A percentile compares a stretch with the other conserved stretches of the same genome.
phyloP scores from a whole-genome alignment of 2,329 filamentous ascomycete species.

The Trichoderma aggressivum region DNA sequence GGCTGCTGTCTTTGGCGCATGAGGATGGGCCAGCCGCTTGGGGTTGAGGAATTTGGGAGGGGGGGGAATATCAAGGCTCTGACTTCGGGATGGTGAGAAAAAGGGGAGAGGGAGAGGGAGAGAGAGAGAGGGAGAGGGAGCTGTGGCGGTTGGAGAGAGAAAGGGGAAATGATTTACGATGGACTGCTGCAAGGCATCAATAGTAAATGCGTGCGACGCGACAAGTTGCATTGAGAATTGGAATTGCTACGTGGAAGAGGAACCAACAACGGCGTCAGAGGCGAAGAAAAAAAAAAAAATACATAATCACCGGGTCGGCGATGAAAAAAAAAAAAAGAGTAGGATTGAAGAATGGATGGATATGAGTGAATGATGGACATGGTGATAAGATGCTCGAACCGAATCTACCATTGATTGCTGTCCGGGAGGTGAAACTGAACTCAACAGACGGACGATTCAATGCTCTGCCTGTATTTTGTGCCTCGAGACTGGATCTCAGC shows the following conservation, averaged over 20 bases:
- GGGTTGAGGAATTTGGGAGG: neutral
- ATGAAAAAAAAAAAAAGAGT: neutral
- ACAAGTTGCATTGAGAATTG: neutral
- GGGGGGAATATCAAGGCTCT: neutral
- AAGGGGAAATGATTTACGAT: constrained; percentile 9
- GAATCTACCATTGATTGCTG: neutral
- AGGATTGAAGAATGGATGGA: no score
- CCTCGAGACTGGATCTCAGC: neutral
- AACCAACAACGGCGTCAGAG: neutral
- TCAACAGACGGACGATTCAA: neutral
- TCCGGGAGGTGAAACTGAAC: neutral
- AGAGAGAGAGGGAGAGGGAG: neutral
- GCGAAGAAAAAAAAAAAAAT: neutral
- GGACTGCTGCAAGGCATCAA: neutral
- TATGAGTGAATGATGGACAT: neutral
- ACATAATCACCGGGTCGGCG: neutral
- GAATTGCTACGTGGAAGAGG: neutral
- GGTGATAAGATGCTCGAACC: neutral
- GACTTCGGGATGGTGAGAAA: neutral
- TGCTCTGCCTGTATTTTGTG: neutral
- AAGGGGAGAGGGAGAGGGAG: neutral
- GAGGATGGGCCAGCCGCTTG: neutral
- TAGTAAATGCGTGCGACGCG: neutral
- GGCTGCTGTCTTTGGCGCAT: neutral
- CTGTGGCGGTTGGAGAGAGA: neutral